phyloP scores from a whole-genome alignment of 768 basidiomycete species.

The Phanerochaete sordida region DNA sequence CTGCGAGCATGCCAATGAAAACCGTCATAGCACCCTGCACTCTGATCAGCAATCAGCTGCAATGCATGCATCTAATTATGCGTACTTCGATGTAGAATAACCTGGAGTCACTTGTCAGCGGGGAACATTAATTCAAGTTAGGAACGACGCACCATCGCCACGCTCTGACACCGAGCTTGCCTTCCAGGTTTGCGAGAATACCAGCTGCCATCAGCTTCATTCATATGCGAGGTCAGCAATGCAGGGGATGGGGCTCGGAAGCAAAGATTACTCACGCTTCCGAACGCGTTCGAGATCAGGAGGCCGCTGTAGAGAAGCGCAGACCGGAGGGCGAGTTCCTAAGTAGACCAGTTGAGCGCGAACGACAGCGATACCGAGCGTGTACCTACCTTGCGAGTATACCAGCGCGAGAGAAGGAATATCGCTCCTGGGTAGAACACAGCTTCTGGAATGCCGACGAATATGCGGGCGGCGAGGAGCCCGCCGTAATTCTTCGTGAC shows the following conservation, averaged over 20 bases:
- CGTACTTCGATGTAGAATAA: constrained; percentile 67
- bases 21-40: constrained; percentile 62
- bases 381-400: constrained; percentile 28
- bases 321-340: constrained; percentile 64
- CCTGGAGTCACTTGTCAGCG: constrained; percentile 31
- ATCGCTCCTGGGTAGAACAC: constrained; percentile 63
- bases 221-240: not conserved
- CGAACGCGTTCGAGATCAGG: constrained; percentile 65
- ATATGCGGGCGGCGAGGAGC: constrained; percentile 60
- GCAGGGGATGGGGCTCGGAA: no score
- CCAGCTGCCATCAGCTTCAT: constrained; percentile 66
- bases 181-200: constrained; percentile 67
- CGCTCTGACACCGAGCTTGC: constrained; percentile 58
- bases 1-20: constrained; percentile 47
- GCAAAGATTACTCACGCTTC: constrained; percentile 40
- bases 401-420: constrained; percentile 36
- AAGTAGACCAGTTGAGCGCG: not conserved
- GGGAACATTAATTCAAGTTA: not conserved
- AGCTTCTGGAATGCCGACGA: constrained; percentile 64
- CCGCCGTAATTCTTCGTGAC: no score
- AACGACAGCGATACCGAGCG: not conserved
- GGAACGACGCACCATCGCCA: constrained; percentile 58
- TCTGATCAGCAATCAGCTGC: not conserved
- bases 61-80: not conserved
- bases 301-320: constrained; percentile 58